Base-by-base conservation (phyloP, 257 asterid species). In the Galeopsis tetrahit region DNA sequence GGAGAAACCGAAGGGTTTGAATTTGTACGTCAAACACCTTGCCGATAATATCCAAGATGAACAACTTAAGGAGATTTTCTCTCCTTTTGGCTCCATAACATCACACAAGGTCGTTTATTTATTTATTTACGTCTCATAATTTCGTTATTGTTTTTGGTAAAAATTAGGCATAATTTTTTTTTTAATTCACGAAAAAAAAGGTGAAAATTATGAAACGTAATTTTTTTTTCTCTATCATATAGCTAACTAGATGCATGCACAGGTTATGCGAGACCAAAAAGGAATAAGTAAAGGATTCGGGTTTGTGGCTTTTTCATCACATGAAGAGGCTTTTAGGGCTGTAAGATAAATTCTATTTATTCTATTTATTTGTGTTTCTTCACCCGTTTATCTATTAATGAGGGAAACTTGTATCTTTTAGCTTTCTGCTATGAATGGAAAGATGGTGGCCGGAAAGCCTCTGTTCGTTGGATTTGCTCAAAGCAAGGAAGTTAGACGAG, bases 231-330 rank as follows among this genome's bases (percentile, higher is more conserved):
- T 60, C 5, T 55, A 34, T 51, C 42, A 55, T 77, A 17, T 34
- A 42, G 55, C 66, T 66, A 40, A 40, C 72, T 6, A 21, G 7
- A 55, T 75, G 7, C 76, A 58, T 71, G 1, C 70, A 63, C 63
- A 93, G 98, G 98, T 93, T 59, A 90, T 93, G 98, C 82, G 88
- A 68, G 98, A 90, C 69, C 94, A 91, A 49, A 89, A 80, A 74
- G 97, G 98, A 51, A 81, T 85, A 57, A 93, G 98, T 88, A 84
- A 87, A 74, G 98, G 98, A 28, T 93, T 94, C 14, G 98, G 96
- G 11, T 93, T 93, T 89, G 98, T 93, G 77, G 96, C 97, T 35
- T 93, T 89, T 77, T 82, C 96, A 74, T 83, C 93, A 6, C 90
- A 96, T 21, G 96, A 91, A 66, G 97, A 90, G 78, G 92, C 97